These are phyloP conservation scores for Silene conica DNA, from an alignment of 148 eudicot species.

Conservation along the genomic window DNA sequence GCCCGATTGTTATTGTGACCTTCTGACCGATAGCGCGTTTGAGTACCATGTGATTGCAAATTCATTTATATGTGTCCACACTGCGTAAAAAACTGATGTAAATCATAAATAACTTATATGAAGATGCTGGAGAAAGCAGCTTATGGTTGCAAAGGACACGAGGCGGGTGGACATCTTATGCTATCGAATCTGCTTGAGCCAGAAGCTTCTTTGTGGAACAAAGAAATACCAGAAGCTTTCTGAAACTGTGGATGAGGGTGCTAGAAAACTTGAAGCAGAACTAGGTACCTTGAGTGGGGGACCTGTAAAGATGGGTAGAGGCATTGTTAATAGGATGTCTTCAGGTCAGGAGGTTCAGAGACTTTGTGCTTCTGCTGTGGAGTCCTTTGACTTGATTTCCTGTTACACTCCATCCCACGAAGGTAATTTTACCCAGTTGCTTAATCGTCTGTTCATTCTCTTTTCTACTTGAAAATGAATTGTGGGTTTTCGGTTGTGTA, in stretches of 20 bases:
- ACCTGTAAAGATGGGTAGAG: conserved; percentile 70
- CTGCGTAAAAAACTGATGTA: background rate
- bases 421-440: conserved; percentile 30
- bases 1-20: too few species aligned
- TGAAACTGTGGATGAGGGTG: conserved; percentile 52
- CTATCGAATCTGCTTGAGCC: conserved; percentile 70
- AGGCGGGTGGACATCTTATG: conserved; percentile 83
- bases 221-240: conserved; percentile 43
- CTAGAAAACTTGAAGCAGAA: conserved; percentile 66
- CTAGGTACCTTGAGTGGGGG: conserved; percentile 70
- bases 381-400: conserved; percentile 40
- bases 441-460: background rate
- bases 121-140: conserved; percentile 87
- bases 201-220: conserved; percentile 62
- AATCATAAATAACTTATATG: background rate
- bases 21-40: too few species aligned
- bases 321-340: conserved; percentile 82
- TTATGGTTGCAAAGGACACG: conserved; percentile 63
- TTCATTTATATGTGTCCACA: background rate
- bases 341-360: conserved; percentile 72
- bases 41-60: background rate
- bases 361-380: conserved; percentile 63
- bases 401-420: conserved; percentile 15
- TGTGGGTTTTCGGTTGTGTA: too few species aligned
- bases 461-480: too few species aligned